These are phyloP conservation scores for Picea abies DNA, from an alignment of 83 land plant genomes.

Conservation along the genomic window DNA sequence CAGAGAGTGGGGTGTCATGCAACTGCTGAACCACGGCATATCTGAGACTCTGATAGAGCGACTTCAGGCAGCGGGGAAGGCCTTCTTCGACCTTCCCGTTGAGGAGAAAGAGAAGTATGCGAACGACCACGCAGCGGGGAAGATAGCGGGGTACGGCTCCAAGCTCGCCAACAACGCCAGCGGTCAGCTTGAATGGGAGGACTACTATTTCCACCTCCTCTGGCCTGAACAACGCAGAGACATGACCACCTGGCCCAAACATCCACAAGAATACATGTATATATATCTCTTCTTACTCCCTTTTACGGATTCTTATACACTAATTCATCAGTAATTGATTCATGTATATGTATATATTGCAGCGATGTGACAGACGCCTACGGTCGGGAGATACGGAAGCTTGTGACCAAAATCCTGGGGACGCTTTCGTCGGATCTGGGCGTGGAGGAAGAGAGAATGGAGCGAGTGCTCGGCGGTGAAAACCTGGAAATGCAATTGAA, in stretches of 20 bases:
- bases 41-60: slow-evolving; percentile 46
- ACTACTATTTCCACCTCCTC: slow-evolving; percentile 54
- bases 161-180: slow-evolving; percentile 59
- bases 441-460: slow-evolving; percentile 49
- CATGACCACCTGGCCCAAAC: neutral
- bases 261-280: slow-evolving; percentile 47
- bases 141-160: slow-evolving; percentile 54
- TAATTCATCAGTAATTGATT: neutral
- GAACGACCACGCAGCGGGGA: slow-evolving; percentile 44
- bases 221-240: slow-evolving; percentile 54
- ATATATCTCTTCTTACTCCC: neutral
- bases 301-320: neutral
- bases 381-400: too few species aligned
- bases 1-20: slow-evolving; percentile 73
- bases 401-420: slow-evolving; percentile 35
- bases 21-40: slow-evolving; percentile 70
- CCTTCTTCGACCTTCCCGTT: slow-evolving; percentile 51
- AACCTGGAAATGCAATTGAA: slow-evolving; percentile 61
- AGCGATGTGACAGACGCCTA: slow-evolving; percentile 53
- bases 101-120: slow-evolving; percentile 62
- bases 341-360: neutral
- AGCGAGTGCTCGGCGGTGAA: slow-evolving; percentile 46
- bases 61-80: slow-evolving; percentile 34
- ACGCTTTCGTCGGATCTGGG: slow-evolving; percentile 58
- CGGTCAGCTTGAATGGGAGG: slow-evolving; percentile 74